Evolutionary conservation across 306 rosid genomes (phyloP).

Genomic region (Luffa aegyptiaca): DNA sequence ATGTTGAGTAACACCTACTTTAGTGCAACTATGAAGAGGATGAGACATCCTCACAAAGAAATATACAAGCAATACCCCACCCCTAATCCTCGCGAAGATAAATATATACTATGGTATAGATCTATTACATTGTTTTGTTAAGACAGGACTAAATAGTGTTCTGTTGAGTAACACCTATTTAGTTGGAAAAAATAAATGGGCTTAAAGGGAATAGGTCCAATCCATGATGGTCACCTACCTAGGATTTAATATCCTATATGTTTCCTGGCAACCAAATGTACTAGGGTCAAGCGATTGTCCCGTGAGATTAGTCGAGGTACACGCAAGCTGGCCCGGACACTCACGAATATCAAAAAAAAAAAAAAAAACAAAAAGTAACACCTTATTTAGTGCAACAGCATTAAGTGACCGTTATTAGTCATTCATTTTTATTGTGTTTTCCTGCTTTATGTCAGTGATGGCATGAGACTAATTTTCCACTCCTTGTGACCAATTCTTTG

Average conservation of each 20-base stretch:
- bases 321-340: too few relatives aligned
- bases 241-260: too few relatives aligned
- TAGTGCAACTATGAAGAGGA: background rate
- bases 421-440: background rate
- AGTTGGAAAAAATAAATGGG: too few relatives aligned
- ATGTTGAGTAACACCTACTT: background rate
- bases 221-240: too few relatives aligned
- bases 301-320: too few relatives aligned
- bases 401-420: background rate
- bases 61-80: background rate
- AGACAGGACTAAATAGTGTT: background rate
- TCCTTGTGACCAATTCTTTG: background rate
- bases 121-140: background rate
- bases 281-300: too few relatives aligned
- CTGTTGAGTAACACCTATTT: background rate
- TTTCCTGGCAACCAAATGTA: too few relatives aligned
- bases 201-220: too few relatives aligned
- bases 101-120: background rate
- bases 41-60: background rate
- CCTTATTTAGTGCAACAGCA: background rate
- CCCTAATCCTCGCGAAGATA: background rate
- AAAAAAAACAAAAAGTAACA: too few relatives aligned
- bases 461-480: background rate
- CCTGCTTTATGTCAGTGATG: background rate
- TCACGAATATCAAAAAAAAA: too few relatives aligned